Evolutionary conservation across 163 green algal species (phyloP), one percentile per base, ranked within the genome.

Genomic region (Chlamydomonas reinhardtii): DNA sequence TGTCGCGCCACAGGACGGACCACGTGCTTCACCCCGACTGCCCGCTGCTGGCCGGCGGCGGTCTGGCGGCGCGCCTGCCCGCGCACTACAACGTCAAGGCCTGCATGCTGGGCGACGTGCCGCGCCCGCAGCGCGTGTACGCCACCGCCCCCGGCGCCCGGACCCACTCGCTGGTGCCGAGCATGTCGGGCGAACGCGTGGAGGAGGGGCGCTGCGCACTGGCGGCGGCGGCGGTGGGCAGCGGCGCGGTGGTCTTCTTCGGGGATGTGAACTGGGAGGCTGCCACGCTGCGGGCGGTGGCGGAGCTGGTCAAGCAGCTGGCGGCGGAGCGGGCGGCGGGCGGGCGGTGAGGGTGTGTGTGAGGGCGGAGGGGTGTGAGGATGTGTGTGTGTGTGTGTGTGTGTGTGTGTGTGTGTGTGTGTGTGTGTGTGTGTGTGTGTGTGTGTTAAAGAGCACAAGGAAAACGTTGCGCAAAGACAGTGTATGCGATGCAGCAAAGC

Each of bases 1-100:
- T n/a, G n/a, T n/a, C n/a, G n/a, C n/a, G n/a, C n/a, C n/a, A 3
- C 76, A 86, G 79, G 68, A 86, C 79, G 20, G 79, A 86, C 66
- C 79, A 86, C 79, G 73, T 68, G 34, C 79, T 86, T 0, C 64
- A 80, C 70, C 0, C 20, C 0, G 8, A 24, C 54, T 43, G 54
- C 79, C 79, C 79, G 54, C 70, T 86, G 66, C 79, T 78, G 17
- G 62, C 27, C 27, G 68, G 32, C 65, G 20, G 52, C 43, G 29
- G 16, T 0, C 52, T 71, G 15, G 66, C 79, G 19, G 4, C 12
- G 19, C 17, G n/a, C 4, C 79, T 86, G 32, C 79, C 79, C 19
- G 1, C 0, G 0, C 31, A n/a, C 31, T 86, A 78, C 66, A 86
- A 86, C 66, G 79, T 86, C 68, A 86, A 86, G 70, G 79, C 79